A percentile compares a stretch with the other conserved stretches of the same genome.
These are phyloP conservation scores for Sphagnum fallax DNA, from an alignment of 228 moss, liverwort and hornwort genomes.

Conservation along the genomic window DNA sequence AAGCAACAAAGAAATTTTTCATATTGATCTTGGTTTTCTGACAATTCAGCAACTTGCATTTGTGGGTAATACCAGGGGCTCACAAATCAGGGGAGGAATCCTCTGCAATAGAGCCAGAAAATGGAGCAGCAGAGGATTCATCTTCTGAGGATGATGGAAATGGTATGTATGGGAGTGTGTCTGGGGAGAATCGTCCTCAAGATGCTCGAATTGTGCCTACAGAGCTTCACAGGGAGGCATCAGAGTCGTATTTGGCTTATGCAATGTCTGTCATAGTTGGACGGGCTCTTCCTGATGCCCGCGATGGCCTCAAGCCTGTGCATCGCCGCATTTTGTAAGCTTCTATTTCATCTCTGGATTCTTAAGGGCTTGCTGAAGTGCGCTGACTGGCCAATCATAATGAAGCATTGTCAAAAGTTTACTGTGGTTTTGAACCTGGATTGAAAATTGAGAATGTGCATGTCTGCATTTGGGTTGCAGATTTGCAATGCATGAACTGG, in stretches of 20 bases:
- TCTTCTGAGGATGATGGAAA: slow-evolving; percentile 21
- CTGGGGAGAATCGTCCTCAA: slow-evolving; percentile 77
- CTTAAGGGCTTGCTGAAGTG: no score
- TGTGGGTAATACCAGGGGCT: slow-evolving; percentile 18
- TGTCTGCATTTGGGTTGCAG: slow-evolving; percentile 16
- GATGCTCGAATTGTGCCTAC: slow-evolving; percentile 82
- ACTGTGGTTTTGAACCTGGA: no score
- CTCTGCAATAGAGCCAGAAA: slow-evolving; percentile 18
- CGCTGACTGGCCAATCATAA: no score
- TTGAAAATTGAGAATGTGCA: no score
- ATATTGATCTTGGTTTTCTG: not conserved
- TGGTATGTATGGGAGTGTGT: slow-evolving; percentile 36
- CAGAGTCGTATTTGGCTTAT: slow-evolving; percentile 87
- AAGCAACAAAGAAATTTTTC: not conserved
- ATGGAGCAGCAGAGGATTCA: slow-evolving; percentile 13
- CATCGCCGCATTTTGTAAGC: slow-evolving; percentile 96
- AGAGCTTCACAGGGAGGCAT: slow-evolving; percentile 89
- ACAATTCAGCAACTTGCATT: not conserved
- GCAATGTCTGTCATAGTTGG: slow-evolving; percentile 98
- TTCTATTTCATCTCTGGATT: not conserved
- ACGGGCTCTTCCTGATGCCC: slow-evolving; percentile 89
- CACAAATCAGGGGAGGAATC: slow-evolving; percentile 49
- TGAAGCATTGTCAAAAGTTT: no score
- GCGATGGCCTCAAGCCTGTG: slow-evolving; percentile 95
- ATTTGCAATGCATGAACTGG: slow-evolving; percentile 96